A percentile compares a stretch with the other conserved stretches of the same genome.
These are phyloP conservation scores for Aspergillus udagawae DNA, from an alignment of 2,329 filamentous ascomycete genomes.

Conservation along the genomic window DNA sequence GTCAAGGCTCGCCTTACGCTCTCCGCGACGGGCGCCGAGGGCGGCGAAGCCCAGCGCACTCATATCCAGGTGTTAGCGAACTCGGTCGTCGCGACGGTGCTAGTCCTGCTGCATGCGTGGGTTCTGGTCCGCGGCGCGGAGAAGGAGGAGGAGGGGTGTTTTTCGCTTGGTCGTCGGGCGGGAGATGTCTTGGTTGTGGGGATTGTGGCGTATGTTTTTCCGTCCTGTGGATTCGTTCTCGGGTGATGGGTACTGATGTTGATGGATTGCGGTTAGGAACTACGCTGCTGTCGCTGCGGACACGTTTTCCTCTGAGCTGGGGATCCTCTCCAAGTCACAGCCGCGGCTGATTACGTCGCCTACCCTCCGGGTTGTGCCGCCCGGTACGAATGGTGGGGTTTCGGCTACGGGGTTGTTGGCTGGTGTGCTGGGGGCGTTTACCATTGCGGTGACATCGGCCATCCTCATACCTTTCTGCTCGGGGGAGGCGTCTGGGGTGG, in stretches of 20 bases:
- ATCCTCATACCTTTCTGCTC: constrained; percentile 66
- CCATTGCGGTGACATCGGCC: constrained; percentile 64
- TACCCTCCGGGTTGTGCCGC: constrained; percentile 71
- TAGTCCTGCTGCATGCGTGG: constrained; percentile 52
- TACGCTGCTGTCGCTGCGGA: constrained; percentile 91
- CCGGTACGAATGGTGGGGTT: constrained; percentile 91
- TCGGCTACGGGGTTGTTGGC: constrained; percentile 69
- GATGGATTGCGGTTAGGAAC: constrained; percentile 48
- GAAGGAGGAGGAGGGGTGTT: constrained; percentile 31
- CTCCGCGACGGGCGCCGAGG: constrained; percentile 64
- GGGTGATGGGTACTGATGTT: neutral
- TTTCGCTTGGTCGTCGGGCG: constrained; percentile 27
- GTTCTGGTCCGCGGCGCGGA: constrained; percentile 27
- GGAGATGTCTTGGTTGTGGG: constrained; percentile 39
- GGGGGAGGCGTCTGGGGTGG: constrained; percentile 44
- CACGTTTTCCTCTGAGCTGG: constrained; percentile 92
- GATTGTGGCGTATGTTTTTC: constrained; percentile 35
- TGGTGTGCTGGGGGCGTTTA: constrained; percentile 67
- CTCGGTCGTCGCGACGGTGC: constrained; percentile 69
- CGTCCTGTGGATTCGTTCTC: neutral
- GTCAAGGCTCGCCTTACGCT: constrained; percentile 79
- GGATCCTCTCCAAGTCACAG: constrained; percentile 71
- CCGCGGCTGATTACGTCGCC: constrained; percentile 84
- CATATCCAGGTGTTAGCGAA: constrained; percentile 90
- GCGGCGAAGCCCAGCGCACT: constrained; percentile 77